These are phyloP conservation scores for Medicago lupulina DNA, from an alignment of 306 rosid genomes.

Conservation along the genomic window DNA sequence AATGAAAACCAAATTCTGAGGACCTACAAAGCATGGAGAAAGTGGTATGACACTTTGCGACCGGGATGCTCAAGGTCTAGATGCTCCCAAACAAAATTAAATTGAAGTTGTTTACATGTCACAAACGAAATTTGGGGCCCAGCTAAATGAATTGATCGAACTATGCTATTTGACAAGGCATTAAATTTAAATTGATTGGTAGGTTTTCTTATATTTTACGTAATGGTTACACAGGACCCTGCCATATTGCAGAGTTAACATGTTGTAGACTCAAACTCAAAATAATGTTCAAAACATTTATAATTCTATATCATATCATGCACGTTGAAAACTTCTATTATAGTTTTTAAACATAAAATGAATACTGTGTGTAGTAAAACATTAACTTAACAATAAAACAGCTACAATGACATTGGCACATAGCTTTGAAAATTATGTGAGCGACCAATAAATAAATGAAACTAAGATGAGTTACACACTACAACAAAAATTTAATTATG, in stretches of 20 bases:
- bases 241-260: neutral
- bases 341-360: neutral
- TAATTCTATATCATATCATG: neutral
- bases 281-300: neutral
- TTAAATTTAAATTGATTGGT: neutral
- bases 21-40: constrained; percentile 1
- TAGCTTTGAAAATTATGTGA: neutral
- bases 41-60: neutral
- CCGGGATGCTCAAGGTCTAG: neutral
- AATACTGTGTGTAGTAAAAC: neutral
- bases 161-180: neutral
- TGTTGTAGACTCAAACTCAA: neutral
- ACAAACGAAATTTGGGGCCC: neutral
- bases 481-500: neutral
- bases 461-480: neutral
- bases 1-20: neutral
- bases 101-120: constrained; percentile 5
- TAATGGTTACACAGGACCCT: neutral
- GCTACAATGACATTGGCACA: neutral
- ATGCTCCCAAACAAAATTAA: neutral
- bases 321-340: neutral
- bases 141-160: constrained; percentile 4
- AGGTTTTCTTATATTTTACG: constrained; percentile 18
- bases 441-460: neutral
- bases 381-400: neutral